Base-by-base conservation (phyloP, 169 alveolate species). In the Eimeria acervulina region DNA sequence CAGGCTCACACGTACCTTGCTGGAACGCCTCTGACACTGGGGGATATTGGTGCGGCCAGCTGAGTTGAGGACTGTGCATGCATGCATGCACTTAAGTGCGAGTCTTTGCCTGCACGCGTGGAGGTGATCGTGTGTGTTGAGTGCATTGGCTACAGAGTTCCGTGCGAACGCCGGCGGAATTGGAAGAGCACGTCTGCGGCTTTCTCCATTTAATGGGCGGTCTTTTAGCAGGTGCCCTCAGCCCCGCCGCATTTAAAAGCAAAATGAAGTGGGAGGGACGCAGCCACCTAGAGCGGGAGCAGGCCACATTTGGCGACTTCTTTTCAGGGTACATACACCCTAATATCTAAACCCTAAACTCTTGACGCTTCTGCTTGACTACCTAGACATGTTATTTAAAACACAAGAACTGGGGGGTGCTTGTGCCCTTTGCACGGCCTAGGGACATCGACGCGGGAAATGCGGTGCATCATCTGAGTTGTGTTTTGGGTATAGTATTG, bases 111-210 rank as follows among this genome's bases (percentile, higher is more conserved):
- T 74, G 55, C 31, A 21, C 17, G 31, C 36, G 1, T 74, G 36
- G 31, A 26, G 23, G 33, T n/a, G 13, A 8, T 7, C 21, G 15
- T 42, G 28, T 44, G n/a, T 33, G 13, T 81, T 2, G 1, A 21
- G 0, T 33, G 44, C 42, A 1, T 19, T n/a, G 28, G 2, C 31
- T 51, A 26, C 95, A 92, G 96, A 85, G 96, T 40, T 92, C 96
- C 38, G 40, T 44, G 47, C 42, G 96, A 23, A 78, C 33, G 12
- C 96, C 96, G 36, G 87, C 59, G 1, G 92, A 76, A 19, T 55
- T 92, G 51, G 92, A 92, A 81, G 59, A 68, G 19, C 96, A 92
- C 59, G 96, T 92, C 55, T 92, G 96, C 85, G 72, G 81, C 33
- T 92, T 92, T 80, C 52, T 92, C n/a, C n/a, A 17, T 6, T 72